Conservation (phyloP, 345 rosid genomes). For the Cardiospermum halicacabum region DNA sequence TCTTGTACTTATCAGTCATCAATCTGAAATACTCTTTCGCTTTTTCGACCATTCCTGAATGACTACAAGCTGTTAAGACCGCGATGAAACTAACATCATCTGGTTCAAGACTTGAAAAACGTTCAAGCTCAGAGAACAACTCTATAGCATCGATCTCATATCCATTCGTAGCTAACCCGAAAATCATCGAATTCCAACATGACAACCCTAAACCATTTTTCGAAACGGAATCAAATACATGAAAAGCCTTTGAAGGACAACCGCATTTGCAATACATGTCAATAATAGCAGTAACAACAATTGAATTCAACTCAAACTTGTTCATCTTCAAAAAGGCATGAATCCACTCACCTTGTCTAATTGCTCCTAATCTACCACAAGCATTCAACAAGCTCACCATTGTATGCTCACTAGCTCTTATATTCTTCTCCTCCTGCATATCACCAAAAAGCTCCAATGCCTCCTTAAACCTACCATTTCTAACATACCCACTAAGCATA, state of each 20-base stretch:
- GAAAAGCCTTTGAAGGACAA: slow-evolving; percentile 39
- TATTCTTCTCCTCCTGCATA: slow-evolving; percentile 43
- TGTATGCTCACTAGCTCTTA: slow-evolving; percentile 55
- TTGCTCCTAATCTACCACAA: slow-evolving; percentile 59
- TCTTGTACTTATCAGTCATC: slow-evolving; percentile 50
- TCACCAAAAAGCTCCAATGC: slow-evolving; percentile 51
- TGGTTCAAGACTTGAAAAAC: slow-evolving; percentile 44
- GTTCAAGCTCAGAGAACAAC: slow-evolving; percentile 48
- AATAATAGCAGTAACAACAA: slow-evolving; percentile 58
- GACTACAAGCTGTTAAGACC: slow-evolving; percentile 73
- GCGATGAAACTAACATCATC: slow-evolving; percentile 57
- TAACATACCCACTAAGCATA: slow-evolving; percentile 66
- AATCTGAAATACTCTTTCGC: slow-evolving; percentile 44
- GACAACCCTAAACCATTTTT: slow-evolving; percentile 46
- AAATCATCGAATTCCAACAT: slow-evolving; percentile 83
- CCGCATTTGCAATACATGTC: slow-evolving; percentile 85
- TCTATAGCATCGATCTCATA: slow-evolving; percentile 43
- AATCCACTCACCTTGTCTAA: slow-evolving; percentile 66
- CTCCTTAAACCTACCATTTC: slow-evolving; percentile 46
- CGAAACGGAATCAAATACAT: slow-evolving; percentile 32
- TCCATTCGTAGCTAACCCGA: slow-evolving; percentile 69
- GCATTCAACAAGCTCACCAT: slow-evolving; percentile 76
- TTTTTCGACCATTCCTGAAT: slow-evolving; percentile 45
- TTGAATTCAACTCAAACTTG: slow-evolving; percentile 40
- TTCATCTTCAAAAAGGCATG: slow-evolving; percentile 50